These are phyloP conservation scores for Kwoniella mangroviensis DNA, from an alignment of 768 basidiomycete genomes.

Conservation along the genomic window DNA sequence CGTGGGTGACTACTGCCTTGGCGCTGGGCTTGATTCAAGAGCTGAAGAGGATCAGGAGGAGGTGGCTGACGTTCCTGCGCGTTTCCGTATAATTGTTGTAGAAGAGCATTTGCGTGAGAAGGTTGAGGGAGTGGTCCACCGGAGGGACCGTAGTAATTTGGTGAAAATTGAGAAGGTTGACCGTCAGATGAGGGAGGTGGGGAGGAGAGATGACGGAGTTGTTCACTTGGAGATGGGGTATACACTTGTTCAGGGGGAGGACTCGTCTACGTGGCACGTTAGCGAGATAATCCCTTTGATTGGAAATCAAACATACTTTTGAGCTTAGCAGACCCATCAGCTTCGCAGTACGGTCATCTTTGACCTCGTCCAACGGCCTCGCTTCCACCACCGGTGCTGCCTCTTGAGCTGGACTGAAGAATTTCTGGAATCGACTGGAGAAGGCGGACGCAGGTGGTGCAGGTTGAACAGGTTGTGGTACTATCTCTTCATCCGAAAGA, in stretches of 20 bases:
- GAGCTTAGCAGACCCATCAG: conserved; percentile 37
- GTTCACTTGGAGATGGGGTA: neutral
- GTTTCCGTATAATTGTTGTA: conserved; percentile 26
- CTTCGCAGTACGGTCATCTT: conserved; percentile 37
- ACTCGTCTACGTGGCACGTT: neutral
- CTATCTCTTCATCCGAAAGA: conserved; percentile 22
- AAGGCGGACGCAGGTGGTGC: conserved; percentile 19
- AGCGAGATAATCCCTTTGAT: neutral
- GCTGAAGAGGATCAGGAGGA: conserved; percentile 27
- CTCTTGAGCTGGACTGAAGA: conserved; percentile 34
- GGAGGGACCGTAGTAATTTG: conserved; percentile 7
- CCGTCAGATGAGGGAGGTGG: conserved; percentile 3
- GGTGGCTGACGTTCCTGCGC: conserved; percentile 14
- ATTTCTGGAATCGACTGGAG: conserved; percentile 48
- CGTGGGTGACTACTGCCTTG: conserved; percentile 7
- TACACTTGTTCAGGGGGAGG: conserved; percentile 6
- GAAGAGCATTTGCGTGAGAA: conserved; percentile 18
- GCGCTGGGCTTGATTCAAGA: conserved; percentile 26
- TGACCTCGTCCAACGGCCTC: conserved; percentile 11
- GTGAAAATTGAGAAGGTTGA: neutral
- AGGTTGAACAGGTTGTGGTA: neutral
- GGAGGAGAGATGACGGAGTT: conserved; percentile 17
- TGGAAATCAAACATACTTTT: conserved; percentile 22
- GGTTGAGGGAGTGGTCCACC: conserved; percentile 5
- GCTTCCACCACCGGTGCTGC: neutral